Percentiles rank a stretch among this genome's conserved stretches.
phyloP scores from a whole-genome alignment of 2,329 filamentous ascomycete species.

The Macrophomina tecta region DNA sequence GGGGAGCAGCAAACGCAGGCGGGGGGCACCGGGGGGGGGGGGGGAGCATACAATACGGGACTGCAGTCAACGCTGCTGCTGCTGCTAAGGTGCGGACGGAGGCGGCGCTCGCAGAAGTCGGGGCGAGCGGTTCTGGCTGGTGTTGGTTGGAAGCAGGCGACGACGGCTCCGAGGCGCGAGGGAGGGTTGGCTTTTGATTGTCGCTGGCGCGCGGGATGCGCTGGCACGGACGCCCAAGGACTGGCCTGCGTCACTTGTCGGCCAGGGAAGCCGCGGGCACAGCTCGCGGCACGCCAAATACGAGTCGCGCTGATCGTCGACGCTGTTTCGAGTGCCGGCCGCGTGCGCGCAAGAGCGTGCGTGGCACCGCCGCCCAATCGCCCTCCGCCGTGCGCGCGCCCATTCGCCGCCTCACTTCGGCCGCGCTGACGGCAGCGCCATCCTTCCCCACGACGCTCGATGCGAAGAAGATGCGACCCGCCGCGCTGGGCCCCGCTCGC shows the following conservation, averaged over 20 bases:
- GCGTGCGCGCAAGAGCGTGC: slow-evolving; percentile 5
- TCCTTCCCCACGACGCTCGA: slow-evolving; percentile 18
- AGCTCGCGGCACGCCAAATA: slow-evolving; percentile 13
- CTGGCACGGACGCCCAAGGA: slow-evolving; percentile 16
- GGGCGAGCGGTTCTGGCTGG: slow-evolving; percentile 29
- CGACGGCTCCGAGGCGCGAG: background rate
- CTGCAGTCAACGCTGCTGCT: background rate
- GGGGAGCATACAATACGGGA: slow-evolving; percentile 15
- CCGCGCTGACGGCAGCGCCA: slow-evolving; percentile 15
- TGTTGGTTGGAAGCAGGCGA: slow-evolving; percentile 31
- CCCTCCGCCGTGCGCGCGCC: background rate
- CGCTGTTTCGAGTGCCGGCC: slow-evolving; percentile 26
- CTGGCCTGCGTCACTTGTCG: slow-evolving; percentile 24
- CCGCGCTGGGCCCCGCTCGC: slow-evolving; percentile 17
- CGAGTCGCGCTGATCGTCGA: slow-evolving; percentile 18
- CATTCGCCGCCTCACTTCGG: slow-evolving; percentile 14
- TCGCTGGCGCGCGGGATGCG: slow-evolving; percentile 18
- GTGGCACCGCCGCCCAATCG: background rate
- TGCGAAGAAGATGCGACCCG: slow-evolving; percentile 21
- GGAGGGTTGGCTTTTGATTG: slow-evolving; percentile 20
- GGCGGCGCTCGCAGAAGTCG: slow-evolving; percentile 31
- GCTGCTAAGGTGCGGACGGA: slow-evolving; percentile 23
- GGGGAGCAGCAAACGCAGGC: background rate
- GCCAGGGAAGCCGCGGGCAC: slow-evolving; percentile 15
- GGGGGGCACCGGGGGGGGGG: background rate